These are phyloP conservation scores for Solanum hybrid DNA, from an alignment of 305 asterid species.

Conservation along the genomic window DNA sequence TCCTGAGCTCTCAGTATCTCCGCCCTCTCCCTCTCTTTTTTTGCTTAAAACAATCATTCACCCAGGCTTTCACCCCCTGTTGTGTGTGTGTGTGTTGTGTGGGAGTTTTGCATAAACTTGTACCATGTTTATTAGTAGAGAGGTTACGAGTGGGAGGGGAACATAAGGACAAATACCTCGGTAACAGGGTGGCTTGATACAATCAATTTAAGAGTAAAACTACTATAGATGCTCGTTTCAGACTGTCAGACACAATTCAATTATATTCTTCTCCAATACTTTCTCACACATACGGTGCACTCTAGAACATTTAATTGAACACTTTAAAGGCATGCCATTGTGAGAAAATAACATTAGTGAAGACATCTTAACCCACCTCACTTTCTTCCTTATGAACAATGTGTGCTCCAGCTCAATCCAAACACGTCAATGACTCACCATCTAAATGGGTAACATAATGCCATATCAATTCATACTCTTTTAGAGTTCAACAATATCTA, in stretches of 20 bases:
- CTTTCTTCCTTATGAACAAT: background rate
- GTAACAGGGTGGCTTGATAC: background rate
- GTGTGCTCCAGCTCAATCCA: background rate
- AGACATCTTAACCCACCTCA: background rate
- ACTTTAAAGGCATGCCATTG: background rate
- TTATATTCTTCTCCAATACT: background rate
- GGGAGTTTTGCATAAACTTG: background rate
- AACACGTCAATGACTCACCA: background rate
- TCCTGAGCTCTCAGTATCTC: background rate
- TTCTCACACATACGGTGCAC: background rate
- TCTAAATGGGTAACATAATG: background rate
- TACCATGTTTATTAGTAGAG: background rate
- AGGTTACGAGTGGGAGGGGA: background rate
- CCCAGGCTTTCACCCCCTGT: background rate
- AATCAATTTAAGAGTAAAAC: background rate
- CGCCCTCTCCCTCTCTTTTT: conserved; percentile 10
- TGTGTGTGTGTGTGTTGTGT: background rate
- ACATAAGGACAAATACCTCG: background rate
- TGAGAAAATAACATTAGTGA: background rate
- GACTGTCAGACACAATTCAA: background rate
- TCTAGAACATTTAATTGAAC: background rate
- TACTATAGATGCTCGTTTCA: background rate
- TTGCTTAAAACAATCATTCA: background rate
- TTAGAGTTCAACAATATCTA: background rate
- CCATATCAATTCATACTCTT: background rate